Evolutionary conservation across 176 grass and related monocot genomes (phyloP), one percentile per base, ranked within the genome.

Genomic region (Oryza brachyantha): DNA sequence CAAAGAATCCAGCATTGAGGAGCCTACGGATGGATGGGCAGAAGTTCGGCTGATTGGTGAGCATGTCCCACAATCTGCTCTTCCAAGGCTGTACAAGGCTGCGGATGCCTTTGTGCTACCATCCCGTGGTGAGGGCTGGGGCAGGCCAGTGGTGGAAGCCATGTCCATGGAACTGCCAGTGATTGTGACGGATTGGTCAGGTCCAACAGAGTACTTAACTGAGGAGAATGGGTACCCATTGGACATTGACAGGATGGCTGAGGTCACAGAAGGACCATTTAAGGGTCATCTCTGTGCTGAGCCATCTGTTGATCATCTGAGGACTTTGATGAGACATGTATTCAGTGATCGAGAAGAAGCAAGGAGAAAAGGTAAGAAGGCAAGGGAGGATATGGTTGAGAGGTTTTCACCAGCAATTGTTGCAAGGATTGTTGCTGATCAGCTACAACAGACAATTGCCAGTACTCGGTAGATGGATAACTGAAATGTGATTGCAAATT

Each of bases 121-220:
- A 68, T 82, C 84, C 43, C 74, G 81, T 55, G 91, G 91, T 3
- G 87, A 93, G 75, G 91, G 91, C 0, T 93, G 87, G 91, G 87
- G 91, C 38, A 81, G 91, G 35, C 91, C 87, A 0, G 76, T 93
- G 35, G 91, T 93, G 0, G 91, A 93, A 80, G 87, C 84, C 37
- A 93, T 93, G 91, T 77, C 87, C 46, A 93, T 93, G 91, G 84
- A 83, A 59, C 32, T 90, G 46, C 91, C 91, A 0, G 87, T 90
- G 81, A 87, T 93, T 45, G 87, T 81, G 31, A 93, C 87, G 0
- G 90, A 90, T 41, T 93, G 91, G 91, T 93, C 91, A 5, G 91
- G 87, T 16, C 84, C 91, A 58, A 90, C 81, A 0, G 91, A 93
- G 65, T 90, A 93, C 59, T 62, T 93, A 57, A 93, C 78, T 12